A percentile compares a stretch with the other conserved stretches of the same genome.
phyloP scores from a whole-genome alignment of 192 early-diverging fungal genomes.

The Endogone sp. region DNA sequence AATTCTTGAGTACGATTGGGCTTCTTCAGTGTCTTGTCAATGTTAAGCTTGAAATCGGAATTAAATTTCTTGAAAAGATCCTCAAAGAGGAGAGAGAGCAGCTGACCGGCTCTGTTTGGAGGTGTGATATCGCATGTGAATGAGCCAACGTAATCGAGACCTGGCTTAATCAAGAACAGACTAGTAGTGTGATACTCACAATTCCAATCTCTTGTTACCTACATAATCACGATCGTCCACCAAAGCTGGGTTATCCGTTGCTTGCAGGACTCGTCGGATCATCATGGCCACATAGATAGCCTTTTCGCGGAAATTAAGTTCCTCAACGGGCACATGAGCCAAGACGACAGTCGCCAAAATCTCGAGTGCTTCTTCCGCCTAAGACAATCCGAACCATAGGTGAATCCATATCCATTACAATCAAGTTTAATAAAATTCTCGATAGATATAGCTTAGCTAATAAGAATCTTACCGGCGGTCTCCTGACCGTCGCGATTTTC shows the following conservation, averaged over 20 bases:
- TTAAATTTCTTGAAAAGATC: constrained; percentile 97
- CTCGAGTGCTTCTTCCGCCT: constrained; percentile 84
- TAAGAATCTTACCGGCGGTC: constrained; percentile 45
- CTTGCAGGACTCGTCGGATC: constrained; percentile 87
- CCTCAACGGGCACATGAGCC: constrained; percentile 87
- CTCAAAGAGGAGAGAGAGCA: constrained; percentile 93
- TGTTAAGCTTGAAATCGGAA: constrained; percentile 78
- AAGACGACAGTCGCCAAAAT: constrained; percentile 82
- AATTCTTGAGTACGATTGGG: constrained; percentile 83
- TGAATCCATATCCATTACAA: background rate
- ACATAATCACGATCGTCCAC: constrained; percentile 98
- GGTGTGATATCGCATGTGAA: background rate
- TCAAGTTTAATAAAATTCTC: too few species aligned
- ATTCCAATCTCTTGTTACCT: constrained; percentile 96
- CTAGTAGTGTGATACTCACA: constrained; percentile 65
- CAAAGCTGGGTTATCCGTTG: constrained; percentile 73
- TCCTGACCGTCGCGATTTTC: constrained; percentile 44
- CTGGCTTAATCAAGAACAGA: too few species aligned
- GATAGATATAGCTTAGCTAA: too few species aligned
- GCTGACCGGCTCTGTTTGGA: constrained; percentile 75
- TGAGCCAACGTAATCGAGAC: too few species aligned
- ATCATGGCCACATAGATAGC: constrained; percentile 92
- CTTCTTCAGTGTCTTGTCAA: constrained; percentile 89
- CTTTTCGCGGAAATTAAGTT: constrained; percentile 87
- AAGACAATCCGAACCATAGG: constrained; percentile 7